These are phyloP conservation scores for Ophiostoma perfectum DNA, from an alignment of 2,329 filamentous ascomycete genomes.

Conservation along the genomic window DNA sequence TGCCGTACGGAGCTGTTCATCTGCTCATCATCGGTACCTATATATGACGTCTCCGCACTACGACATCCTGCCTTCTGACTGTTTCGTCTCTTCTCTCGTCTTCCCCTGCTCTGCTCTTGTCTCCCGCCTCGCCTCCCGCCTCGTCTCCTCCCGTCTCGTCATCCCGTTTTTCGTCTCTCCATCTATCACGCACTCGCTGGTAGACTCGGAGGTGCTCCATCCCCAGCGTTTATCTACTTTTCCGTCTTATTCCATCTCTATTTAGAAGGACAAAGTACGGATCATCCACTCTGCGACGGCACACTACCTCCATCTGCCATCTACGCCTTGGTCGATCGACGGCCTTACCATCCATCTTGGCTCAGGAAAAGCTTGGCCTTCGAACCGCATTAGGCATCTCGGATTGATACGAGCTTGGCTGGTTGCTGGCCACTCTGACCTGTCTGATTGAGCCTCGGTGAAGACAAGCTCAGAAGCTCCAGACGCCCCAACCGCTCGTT, in stretches of 20 bases:
- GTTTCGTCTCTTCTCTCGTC: slow-evolving; percentile 3
- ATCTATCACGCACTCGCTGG: too few relatives aligned
- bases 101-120: not conserved
- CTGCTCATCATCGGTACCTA: not conserved
- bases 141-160: not conserved
- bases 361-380: slow-evolving; percentile 7
- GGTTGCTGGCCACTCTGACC: slow-evolving; percentile 1
- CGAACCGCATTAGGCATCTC: slow-evolving; percentile 1
- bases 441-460: slow-evolving; percentile 4
- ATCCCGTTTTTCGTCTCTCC: not conserved
- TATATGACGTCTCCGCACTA: slow-evolving; percentile 19
- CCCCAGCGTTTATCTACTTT: too few relatives aligned
- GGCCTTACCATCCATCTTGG: not conserved
- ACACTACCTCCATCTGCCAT: not conserved
- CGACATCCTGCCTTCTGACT: slow-evolving; percentile 12
- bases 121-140: not conserved
- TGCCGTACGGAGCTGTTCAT: slow-evolving; percentile 10
- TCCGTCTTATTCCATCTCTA: too few relatives aligned
- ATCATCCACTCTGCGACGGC: not conserved
- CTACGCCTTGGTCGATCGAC: not conserved
- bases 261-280: not conserved
- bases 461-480: not conserved
- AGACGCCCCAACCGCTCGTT: not conserved
- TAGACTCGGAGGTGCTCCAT: too few relatives aligned
- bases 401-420: not conserved